Base-by-base conservation (phyloP, 1,284 basidiomycete genomes). In the Marasmius oreades region DNA sequence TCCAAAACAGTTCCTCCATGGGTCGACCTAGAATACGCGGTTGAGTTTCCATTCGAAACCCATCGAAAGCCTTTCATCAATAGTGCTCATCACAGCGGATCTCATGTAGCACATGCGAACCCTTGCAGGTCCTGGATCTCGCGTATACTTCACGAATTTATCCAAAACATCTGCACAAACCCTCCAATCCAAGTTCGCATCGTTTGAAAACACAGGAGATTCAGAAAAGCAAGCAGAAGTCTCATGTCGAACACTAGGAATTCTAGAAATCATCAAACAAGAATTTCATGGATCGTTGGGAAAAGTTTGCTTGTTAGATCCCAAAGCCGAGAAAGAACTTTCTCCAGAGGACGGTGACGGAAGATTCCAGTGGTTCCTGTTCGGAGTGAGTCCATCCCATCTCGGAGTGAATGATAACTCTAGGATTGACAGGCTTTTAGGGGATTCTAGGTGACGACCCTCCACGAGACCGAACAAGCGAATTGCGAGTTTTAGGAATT, bases 271-370 rank as follows among this genome's bases (percentile, higher is more conserved):
- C 23, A 84, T 95, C 69, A 69, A 80, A 42, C 60, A 73, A 14
- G 70, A 76, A 55, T 55, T 55, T 2, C 36, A 46, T 2, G 72
- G 90, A 4, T 65, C 81, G 0, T 67, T 86, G 7, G 73, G 81
- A 0, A 78, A 79, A 63, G 88, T 96, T 7, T 98, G 95, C 66
- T 74, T 97, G 16, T 80, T 98, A 23, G 95, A 98, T 69, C 95
- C 95, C 0, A 89, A 87, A 66, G 93, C 94, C 0, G 75, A 82
- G 55, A 72, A 77, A 53, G 80, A 75, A 55, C 77, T 97, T 10
- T 73, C 80, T 0, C 92, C 93, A 0, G 80, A 82, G 53, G 94
- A 97, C 63, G 86, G 84, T 0, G 80, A 88, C 48, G 81, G 81
- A 8, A 67, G 74, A 43, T 96, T 95, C 65, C 78, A 86, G 31